Evolutionary conservation across 2,329 filamentous ascomycete species (phyloP).

Genomic region (Stachybotrys chlorohalonatus): DNA sequence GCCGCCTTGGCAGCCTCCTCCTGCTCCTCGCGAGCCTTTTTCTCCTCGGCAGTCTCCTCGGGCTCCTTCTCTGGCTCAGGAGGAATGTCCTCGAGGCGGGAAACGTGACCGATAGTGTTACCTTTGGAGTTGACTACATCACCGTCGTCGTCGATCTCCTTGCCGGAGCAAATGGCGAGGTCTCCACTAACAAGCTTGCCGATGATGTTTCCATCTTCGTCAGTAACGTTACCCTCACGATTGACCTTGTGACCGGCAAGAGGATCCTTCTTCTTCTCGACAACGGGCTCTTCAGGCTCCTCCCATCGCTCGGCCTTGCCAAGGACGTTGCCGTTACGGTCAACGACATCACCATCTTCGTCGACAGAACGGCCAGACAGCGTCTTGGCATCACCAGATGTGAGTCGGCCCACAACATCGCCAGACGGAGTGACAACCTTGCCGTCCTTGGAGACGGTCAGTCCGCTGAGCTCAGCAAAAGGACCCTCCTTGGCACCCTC

Average conservation of each 20-base stretch:
- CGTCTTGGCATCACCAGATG: conserved; percentile 61
- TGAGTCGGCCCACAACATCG: conserved; percentile 63
- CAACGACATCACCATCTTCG: conserved; percentile 73
- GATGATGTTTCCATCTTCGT: conserved; percentile 50
- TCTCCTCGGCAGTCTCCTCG: conserved; percentile 36
- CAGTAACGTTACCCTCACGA: conserved; percentile 48
- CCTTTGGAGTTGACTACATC: conserved; percentile 64
- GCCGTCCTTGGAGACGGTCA: conserved; percentile 60
- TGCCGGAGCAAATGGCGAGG: conserved; percentile 53
- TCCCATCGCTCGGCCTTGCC: conserved; percentile 53
- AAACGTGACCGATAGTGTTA: conserved; percentile 56
- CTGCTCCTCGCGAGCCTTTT: conserved; percentile 46
- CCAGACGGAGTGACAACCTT: conserved; percentile 58
- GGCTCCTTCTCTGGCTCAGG: conserved; percentile 35
- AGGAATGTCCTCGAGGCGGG: conserved; percentile 53
- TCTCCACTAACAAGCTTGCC: conserved; percentile 63
- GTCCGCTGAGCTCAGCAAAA: conserved; percentile 57
- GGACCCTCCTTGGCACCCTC: conserved; percentile 56
- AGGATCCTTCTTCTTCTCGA: conserved; percentile 40
- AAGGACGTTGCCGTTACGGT: conserved; percentile 58
- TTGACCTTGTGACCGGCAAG: conserved; percentile 48
- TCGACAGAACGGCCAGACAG: conserved; percentile 69
- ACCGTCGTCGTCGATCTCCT: conserved; percentile 61
- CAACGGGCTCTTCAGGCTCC: conserved; percentile 27
- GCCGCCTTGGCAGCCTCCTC: conserved; percentile 45